Conservation (phyloP, 2,329 filamentous ascomycete species). For the Hortaea werneckii region DNA sequence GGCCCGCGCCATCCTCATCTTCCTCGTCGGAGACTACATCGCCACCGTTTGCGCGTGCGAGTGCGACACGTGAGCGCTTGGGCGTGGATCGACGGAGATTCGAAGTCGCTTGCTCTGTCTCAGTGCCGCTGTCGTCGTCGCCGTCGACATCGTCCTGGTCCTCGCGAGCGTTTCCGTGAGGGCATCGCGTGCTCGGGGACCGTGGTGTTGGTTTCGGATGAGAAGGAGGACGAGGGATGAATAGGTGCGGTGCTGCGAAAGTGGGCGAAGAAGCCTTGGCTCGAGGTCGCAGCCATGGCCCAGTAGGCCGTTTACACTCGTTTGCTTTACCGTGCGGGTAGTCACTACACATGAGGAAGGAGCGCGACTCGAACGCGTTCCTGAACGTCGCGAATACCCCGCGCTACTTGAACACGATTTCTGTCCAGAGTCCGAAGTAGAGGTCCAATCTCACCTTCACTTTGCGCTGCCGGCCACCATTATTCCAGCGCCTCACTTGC, state of each 20-base stretch:
- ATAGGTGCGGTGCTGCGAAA: not conserved
- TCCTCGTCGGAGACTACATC: constrained; percentile 19
- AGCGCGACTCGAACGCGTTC: too few relatives aligned
- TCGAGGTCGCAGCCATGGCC: not conserved
- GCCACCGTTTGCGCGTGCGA: constrained; percentile 19
- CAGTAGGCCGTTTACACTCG: too few relatives aligned
- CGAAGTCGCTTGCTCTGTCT: constrained; percentile 20
- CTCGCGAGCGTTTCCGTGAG: constrained; percentile 17
- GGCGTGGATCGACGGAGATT: constrained; percentile 17
- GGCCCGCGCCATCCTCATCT: not conserved
- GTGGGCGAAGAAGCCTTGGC: constrained; percentile 3
- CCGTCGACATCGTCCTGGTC: constrained; percentile 12
- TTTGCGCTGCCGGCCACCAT: too few relatives aligned
- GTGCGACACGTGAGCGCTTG: constrained; percentile 21
- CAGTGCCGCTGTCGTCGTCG: constrained; percentile 13
- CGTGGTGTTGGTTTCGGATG: constrained; percentile 1
- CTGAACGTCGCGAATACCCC: too few relatives aligned
- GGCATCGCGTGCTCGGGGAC: constrained; percentile 14
- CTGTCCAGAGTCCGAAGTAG: too few relatives aligned
- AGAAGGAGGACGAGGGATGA: not conserved
- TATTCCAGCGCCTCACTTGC: too few relatives aligned
- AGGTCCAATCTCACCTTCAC: too few relatives aligned
- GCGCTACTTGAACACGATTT: too few relatives aligned
- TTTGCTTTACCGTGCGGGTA: too few relatives aligned
- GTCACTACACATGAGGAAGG: too few relatives aligned